phyloP scores from a whole-genome alignment of 1,284 basidiomycete genomes.

The Ustilago lituana region DNA sequence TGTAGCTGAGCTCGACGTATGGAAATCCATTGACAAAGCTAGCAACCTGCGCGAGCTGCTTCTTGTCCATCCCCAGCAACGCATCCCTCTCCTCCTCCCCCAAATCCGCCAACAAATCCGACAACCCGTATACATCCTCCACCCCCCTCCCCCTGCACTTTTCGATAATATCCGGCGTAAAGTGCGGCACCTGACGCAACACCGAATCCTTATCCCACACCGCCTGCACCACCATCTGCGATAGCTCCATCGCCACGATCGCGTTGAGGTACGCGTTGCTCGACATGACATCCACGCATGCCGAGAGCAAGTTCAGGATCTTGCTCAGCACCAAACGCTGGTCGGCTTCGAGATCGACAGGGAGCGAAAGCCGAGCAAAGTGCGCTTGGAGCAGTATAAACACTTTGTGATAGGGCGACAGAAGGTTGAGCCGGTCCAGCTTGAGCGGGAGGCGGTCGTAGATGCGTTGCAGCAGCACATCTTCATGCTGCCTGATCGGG shows the following conservation, averaged over 20 bases:
- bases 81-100: conserved; percentile 70
- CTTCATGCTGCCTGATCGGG: conserved; percentile 80
- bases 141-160: conserved; percentile 75
- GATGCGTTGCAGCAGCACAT: conserved; percentile 73
- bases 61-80: conserved; percentile 83
- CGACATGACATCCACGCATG: conserved; percentile 97
- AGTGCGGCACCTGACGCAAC: conserved; percentile 93
- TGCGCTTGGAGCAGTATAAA: conserved; percentile 96
- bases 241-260: conserved; percentile 95
- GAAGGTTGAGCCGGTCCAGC: conserved; percentile 82
- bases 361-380: conserved; percentile 89
- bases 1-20: conserved; percentile 80
- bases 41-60: conserved; percentile 72
- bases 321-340: conserved; percentile 87
- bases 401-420: conserved; percentile 96
- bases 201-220: conserved; percentile 85
- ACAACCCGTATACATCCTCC: conserved; percentile 61
- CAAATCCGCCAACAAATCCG: conserved; percentile 61
- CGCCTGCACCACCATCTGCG: conserved; percentile 99
- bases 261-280: conserved; percentile 94
- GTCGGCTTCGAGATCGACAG: conserved; percentile 91
- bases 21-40: conserved; percentile 73
- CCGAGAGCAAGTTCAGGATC: conserved; percentile 75
- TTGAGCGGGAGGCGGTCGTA: conserved; percentile 99
- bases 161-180: conserved; percentile 78